phyloP scores from a whole-genome alignment of 2,329 filamentous ascomycete genomes.

The Fusarium lateritium region DNA sequence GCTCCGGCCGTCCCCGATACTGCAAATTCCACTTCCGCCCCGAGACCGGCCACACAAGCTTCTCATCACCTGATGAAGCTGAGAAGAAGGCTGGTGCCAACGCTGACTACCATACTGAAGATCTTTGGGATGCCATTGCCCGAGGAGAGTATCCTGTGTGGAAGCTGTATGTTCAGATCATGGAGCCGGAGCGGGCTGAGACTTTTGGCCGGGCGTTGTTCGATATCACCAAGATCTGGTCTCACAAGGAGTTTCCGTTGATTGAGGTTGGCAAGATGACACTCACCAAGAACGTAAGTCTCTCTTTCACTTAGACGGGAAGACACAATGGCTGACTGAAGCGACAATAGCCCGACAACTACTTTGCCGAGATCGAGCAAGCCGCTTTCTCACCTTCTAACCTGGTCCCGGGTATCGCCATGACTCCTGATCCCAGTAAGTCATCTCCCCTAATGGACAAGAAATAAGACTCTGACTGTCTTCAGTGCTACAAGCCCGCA shows the following conservation, averaged over 20 bases:
- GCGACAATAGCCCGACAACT: slow-evolving; percentile 4
- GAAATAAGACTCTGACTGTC: not conserved
- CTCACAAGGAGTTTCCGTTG: slow-evolving; percentile 64
- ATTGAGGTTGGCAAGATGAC: slow-evolving; percentile 64
- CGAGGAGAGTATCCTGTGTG: slow-evolving; percentile 63
- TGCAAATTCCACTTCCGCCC: slow-evolving; percentile 34
- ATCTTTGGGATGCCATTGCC: slow-evolving; percentile 58
- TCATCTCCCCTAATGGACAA: fast-evolving
- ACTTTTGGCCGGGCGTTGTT: slow-evolving; percentile 65
- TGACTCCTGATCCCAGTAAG: slow-evolving; percentile 5
- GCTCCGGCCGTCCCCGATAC: slow-evolving; percentile 14
- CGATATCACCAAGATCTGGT: slow-evolving; percentile 70
- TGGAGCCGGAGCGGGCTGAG: slow-evolving; percentile 66
- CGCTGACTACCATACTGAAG: slow-evolving; percentile 34
- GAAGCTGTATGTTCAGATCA: slow-evolving; percentile 68
- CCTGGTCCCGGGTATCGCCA: slow-evolving; percentile 8
- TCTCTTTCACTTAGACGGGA: no score
- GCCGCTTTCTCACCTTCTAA: slow-evolving; percentile 17
- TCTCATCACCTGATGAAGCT: not conserved
- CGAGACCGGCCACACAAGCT: slow-evolving; percentile 11
- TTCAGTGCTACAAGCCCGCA: slow-evolving; percentile 18
- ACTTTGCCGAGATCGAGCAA: slow-evolving; percentile 23
- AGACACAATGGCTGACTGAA: no score
- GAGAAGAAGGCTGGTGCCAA: slow-evolving; percentile 22
- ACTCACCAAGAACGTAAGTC: slow-evolving; percentile 57